Evolutionary conservation across 352 stramenopile species (phyloP), one percentile per base, ranked within the genome.

Genomic region (Blastocystis sp.): DNA sequence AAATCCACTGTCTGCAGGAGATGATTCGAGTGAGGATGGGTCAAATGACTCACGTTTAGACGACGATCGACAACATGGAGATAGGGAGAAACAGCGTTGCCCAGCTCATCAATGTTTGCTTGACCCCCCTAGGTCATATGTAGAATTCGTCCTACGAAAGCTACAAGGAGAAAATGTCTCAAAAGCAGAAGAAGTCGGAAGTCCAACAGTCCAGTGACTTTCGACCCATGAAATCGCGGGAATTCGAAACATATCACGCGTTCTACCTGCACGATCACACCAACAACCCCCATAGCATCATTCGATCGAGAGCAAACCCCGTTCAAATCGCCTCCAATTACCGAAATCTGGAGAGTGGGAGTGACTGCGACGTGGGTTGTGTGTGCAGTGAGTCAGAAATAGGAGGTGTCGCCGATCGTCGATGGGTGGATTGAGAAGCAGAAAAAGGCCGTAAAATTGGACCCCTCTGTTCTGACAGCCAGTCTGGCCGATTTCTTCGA

Each of bases 221-320:
- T 39, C 18, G 26, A 26, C n/a, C 8, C 37, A 39, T 66, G 1
- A 66, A 77, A 23, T 18, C 29, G 18, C 70, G 70, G 13, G 45
- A 62, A 13, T 80, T 80, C 45, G 18, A 80, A n/a, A 80, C 70
- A 1, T 26, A 29, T 18, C 70, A 80, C 45, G 45, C 23, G n/a
- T 80, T 80, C n/a, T 80, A 80, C 37, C 15, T 63, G 2, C 70
- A 80, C 50, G 70, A 80, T 8, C 20, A 80, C 37, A 80, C 70
- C 6, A 62, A 64, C 34, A 62, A 80, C 20, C 70, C 70, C n/a
- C 70, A 80, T 37, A 15, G 13, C 6, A 80, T 80, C n/a, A 80
- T 80, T 37, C 45, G 39, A n/a, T 61, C 70, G 3, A 61, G 20
- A 43, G 18, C 15, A 11, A 18, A 41, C 62, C 18, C 23, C 23